These are phyloP conservation scores for Trypanosomatidae sp. DNA, from an alignment of 208 protist species.

Conservation along the genomic window DNA sequence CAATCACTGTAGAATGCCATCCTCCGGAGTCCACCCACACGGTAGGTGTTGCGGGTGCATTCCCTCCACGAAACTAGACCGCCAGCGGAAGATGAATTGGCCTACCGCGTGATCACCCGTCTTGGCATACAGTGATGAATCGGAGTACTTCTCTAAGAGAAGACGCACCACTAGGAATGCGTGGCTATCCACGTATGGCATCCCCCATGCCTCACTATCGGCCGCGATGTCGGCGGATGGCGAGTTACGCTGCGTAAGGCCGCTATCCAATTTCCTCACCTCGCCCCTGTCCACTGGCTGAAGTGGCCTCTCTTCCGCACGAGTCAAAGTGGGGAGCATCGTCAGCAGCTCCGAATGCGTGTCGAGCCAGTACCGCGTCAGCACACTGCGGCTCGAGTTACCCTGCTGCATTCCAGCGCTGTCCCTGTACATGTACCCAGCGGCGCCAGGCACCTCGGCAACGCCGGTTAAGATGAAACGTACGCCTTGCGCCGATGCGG, in stretches of 20 bases:
- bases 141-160: conserved; percentile 49
- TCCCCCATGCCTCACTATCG: background rate
- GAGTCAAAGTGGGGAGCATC: conserved; percentile 32
- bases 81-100: conserved; percentile 70
- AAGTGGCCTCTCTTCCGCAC: conserved; percentile 28
- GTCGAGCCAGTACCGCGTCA: conserved; percentile 44
- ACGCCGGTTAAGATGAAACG: conserved; percentile 40
- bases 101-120: conserved; percentile 46
- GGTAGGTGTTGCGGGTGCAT: conserved; percentile 52
- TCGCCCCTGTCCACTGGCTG: background rate
- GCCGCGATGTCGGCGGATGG: background rate
- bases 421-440: background rate
- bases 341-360: conserved; percentile 30
- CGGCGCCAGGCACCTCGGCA: background rate
- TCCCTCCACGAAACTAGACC: conserved; percentile 33
- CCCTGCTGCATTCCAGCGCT: background rate
- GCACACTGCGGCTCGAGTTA: conserved; percentile 30
- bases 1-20: conserved; percentile 41
- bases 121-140: conserved; percentile 6
- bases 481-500: conserved; percentile 23
- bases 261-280: conserved; percentile 9
- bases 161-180: conserved; percentile 47
- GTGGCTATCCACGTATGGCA: conserved; percentile 49
- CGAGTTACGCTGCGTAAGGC: conserved; percentile 4
- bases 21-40: conserved; percentile 48